These are phyloP conservation scores for Diaporthe citriasiana DNA, from an alignment of 2,329 filamentous ascomycete species.

Conservation along the genomic window DNA sequence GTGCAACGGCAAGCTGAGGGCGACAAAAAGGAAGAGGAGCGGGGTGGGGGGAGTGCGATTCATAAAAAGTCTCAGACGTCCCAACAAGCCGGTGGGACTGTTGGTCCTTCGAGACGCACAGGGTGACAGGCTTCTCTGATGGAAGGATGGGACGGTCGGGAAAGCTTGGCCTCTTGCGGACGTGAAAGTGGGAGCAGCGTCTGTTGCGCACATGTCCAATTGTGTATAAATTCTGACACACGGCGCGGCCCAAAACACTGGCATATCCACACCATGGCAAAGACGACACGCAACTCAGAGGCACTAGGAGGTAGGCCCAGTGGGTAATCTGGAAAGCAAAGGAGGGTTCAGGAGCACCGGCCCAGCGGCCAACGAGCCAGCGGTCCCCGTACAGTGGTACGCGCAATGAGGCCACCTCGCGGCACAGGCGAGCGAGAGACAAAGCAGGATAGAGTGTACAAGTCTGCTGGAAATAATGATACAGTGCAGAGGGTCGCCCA, in stretches of 20 bases:
- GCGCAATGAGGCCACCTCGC: slow-evolving; percentile 21
- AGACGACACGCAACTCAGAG: slow-evolving; percentile 37
- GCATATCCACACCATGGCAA: slow-evolving; percentile 32
- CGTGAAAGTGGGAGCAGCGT: slow-evolving; percentile 39
- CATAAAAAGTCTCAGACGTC: slow-evolving; percentile 29
- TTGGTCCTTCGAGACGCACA: slow-evolving; percentile 28
- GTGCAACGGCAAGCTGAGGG: neutral
- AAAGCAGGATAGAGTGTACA: slow-evolving; percentile 1
- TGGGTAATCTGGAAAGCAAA: slow-evolving; percentile 29
- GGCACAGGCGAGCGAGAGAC: slow-evolving; percentile 17
- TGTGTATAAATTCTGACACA: slow-evolving; percentile 47
- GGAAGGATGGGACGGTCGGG: slow-evolving; percentile 17
- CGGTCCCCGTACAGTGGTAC: slow-evolving; percentile 22
- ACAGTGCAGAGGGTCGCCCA: neutral
- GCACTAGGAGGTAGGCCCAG: slow-evolving; percentile 25
- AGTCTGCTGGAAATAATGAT: slow-evolving; percentile 13
- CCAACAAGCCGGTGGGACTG: slow-evolving; percentile 31
- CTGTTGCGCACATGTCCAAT: slow-evolving; percentile 16
- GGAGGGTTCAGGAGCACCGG: slow-evolving; percentile 32
- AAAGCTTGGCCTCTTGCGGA: slow-evolving; percentile 36
- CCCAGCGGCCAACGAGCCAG: slow-evolving; percentile 18
- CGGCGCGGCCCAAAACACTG: slow-evolving; percentile 38
- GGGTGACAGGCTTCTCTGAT: slow-evolving; percentile 35
- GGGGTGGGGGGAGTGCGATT: slow-evolving; percentile 1
- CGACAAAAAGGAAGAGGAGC: neutral